These are phyloP conservation scores for Botryotinia calthae DNA, from an alignment of 2,329 filamentous ascomycete genomes.

Conservation along the genomic window DNA sequence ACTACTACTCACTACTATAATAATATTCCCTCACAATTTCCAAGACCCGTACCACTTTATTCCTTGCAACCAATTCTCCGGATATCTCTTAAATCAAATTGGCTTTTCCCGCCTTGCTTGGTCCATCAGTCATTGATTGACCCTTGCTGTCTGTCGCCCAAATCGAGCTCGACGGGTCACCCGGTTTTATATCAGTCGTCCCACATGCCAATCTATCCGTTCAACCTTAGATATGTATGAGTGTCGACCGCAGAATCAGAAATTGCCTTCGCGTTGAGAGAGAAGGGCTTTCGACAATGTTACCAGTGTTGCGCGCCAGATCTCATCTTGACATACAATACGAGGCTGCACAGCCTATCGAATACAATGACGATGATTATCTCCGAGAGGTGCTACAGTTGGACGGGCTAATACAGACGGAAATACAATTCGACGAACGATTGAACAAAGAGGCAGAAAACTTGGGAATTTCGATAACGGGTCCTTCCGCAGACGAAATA, in stretches of 20 bases:
- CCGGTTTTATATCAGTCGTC: neutral
- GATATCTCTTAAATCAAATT: slow-evolving; percentile 2
- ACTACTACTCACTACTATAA: neutral
- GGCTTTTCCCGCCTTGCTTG: slow-evolving; percentile 12
- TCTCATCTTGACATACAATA: slow-evolving; percentile 21
- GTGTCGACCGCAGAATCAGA: slow-evolving; percentile 14
- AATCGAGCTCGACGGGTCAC: neutral
- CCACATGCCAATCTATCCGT: neutral
- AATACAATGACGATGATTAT: slow-evolving; percentile 36
- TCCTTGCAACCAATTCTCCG: slow-evolving; percentile 4
- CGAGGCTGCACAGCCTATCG: slow-evolving; percentile 14
- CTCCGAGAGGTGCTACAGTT: slow-evolving; percentile 36
- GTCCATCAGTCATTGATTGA: slow-evolving; percentile 1
- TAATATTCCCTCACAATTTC: neutral
- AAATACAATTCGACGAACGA: slow-evolving; percentile 30
- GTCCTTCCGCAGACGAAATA: slow-evolving; percentile 22
- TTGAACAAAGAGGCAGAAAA: slow-evolving; percentile 33
- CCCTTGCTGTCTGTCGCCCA: slow-evolving; percentile 3
- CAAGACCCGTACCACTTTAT: neutral
- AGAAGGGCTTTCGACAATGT: slow-evolving; percentile 14
- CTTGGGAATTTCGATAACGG: slow-evolving; percentile 35
- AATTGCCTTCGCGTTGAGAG: slow-evolving; percentile 9
- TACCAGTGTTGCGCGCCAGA: slow-evolving; percentile 19
- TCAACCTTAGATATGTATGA: slow-evolving; percentile 17
- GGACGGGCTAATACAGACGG: slow-evolving; percentile 29